Conservation (phyloP, 2,329 filamentous ascomycete genomes). For the Sporothrix brunneoviolacea region DNA sequence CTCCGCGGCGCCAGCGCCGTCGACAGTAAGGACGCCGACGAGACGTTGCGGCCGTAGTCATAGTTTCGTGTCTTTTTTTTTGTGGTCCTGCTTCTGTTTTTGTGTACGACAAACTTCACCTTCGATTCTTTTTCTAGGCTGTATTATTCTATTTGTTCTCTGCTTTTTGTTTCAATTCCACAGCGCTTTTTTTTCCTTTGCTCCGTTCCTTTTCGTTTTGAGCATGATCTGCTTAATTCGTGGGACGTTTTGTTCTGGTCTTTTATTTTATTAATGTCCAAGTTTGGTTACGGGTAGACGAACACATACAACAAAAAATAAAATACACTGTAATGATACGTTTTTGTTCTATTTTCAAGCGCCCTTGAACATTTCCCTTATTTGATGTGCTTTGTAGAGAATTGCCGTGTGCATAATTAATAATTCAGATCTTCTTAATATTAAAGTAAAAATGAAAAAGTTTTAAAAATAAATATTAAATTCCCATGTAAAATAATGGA, state of each 20-base stretch:
- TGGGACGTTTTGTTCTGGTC: not conserved
- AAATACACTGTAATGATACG: not conserved
- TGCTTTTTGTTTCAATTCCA: not conserved
- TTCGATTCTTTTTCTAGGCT: not conserved
- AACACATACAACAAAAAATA: not conserved
- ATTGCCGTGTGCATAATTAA: not conserved
- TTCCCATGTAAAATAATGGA: not conserved
- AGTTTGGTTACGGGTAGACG: constrained; percentile 1
- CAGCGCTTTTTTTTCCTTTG: not conserved
- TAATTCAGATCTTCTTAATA: not conserved
- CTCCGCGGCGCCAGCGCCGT: constrained; percentile 3
- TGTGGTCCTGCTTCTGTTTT: not conserved
- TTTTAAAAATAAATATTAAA: not conserved
- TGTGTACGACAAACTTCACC: not conserved
- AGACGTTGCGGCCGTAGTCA: not conserved
- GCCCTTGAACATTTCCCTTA: too few relatives aligned
- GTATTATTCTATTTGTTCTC: not conserved
- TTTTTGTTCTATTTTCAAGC: not conserved
- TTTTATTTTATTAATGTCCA: not conserved
- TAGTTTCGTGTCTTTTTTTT: not conserved
- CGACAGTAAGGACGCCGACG: not conserved
- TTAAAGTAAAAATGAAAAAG: not conserved
- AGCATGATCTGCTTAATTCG: too few relatives aligned
- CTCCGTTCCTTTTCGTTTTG: not conserved
- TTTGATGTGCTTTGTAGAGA: too few relatives aligned